Evolutionary conservation across 495 filamentous ascomycete genomes (phyloP).

Genomic region (Aspergillus homomorphus): DNA sequence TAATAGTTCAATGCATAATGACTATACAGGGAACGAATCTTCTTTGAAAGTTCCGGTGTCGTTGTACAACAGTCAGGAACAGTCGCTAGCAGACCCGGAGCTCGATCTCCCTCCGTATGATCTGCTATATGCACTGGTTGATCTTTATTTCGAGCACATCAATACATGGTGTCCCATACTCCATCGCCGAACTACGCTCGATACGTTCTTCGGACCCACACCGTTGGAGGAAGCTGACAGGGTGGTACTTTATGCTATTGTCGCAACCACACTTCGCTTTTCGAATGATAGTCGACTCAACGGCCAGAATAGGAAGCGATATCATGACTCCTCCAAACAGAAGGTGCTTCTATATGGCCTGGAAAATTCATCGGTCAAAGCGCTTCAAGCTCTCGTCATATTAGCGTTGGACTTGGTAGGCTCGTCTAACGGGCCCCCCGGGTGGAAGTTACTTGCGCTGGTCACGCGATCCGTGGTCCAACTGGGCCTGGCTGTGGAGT

Average conservation of each 20-base stretch:
- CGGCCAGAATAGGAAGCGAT: conserved; percentile 64
- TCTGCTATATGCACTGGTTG: conserved; percentile 73
- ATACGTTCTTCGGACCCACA: conserved; percentile 75
- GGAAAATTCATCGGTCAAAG: conserved; percentile 84
- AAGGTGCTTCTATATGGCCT: conserved; percentile 80
- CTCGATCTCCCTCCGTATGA: conserved; percentile 83
- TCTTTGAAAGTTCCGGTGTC: conserved; percentile 43
- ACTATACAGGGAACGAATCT: conserved; percentile 46
- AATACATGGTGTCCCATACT: conserved; percentile 91
- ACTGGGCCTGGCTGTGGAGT: conserved; percentile 75
- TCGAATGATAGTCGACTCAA: conserved; percentile 71
- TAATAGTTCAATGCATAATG: conserved; percentile 22
- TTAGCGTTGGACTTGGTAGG: conserved; percentile 75
- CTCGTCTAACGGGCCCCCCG: conserved; percentile 77
- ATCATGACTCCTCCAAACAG: conserved; percentile 76
- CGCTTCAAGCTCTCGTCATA: conserved; percentile 80
- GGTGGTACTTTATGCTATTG: conserved; percentile 80
- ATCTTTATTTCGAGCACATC: conserved; percentile 87
- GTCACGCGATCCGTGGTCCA: conserved; percentile 85
- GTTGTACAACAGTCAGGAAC: conserved; percentile 42
- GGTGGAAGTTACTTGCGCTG: conserved; percentile 84
- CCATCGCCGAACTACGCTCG: conserved; percentile 72
- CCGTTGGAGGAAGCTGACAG: conserved; percentile 75
- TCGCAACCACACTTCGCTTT: conserved; percentile 80
- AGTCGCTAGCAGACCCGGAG: conserved; percentile 54